Conservation (phyloP, 2,329 filamentous ascomycete species). For the Epichloe bromicola region DNA sequence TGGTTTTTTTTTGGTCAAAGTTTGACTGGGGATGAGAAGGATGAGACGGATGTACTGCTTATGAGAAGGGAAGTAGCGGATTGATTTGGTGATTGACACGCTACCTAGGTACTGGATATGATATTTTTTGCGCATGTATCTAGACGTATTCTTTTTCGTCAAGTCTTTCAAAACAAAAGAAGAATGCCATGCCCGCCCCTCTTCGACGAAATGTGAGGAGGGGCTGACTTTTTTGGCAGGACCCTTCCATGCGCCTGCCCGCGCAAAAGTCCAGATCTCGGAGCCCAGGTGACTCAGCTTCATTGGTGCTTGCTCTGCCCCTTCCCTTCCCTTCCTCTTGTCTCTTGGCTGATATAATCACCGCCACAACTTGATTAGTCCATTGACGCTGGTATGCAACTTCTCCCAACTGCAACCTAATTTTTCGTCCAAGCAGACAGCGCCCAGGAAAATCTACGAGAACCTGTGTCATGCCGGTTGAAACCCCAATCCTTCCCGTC, state of each 20-base stretch:
- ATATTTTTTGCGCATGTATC: no score
- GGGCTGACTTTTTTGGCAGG: neutral
- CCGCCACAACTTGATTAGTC: neutral
- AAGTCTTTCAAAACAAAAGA: no score
- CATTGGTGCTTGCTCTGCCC: neutral
- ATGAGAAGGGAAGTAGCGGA: no score
- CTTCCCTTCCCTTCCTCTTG: neutral
- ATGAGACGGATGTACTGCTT: no score
- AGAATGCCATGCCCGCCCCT: neutral
- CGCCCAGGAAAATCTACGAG: neutral
- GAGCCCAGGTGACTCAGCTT: neutral
- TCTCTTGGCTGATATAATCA: neutral
- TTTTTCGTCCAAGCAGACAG: neutral
- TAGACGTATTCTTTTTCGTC: no score
- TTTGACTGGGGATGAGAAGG: no score
- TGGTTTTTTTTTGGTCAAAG: no score
- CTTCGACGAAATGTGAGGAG: neutral
- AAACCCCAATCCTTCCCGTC: constrained; percentile 43
- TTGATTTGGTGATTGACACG: no score
- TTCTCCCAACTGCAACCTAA: neutral
- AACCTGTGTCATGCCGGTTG: constrained; percentile 6
- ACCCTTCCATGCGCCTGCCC: neutral
- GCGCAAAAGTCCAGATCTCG: neutral
- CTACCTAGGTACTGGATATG: no score
- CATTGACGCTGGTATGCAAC: neutral